Evolutionary conservation across 192 early-diverging fungal genomes (phyloP), one percentile per base, ranked within the genome.

Genomic region (Coemansia sp.): DNA sequence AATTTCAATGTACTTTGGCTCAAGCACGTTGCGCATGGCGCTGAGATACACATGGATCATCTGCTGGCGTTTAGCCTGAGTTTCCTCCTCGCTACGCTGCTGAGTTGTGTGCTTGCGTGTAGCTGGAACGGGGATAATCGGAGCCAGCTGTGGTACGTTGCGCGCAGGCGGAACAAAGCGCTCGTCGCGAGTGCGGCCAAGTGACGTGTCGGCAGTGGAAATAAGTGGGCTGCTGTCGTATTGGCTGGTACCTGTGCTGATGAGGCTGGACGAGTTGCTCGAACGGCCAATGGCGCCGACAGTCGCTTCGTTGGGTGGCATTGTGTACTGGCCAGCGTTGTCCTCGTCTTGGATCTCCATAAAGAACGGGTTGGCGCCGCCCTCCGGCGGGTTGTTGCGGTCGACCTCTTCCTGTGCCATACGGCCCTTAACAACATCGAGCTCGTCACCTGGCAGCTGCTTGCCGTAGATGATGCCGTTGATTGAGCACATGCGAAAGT

Each of bases 401-500:
- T 80, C 77, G 43, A 79, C 78, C 64, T 66, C 82, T 61, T 82
- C 84, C 81, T 81, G 81, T 56, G 68, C 78, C 43, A 61, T 71
- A 22, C 78, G 68, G 13, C 74, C 69, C 51, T 77, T 77, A 35
- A 77, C 69, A 18, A 88, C 79, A 82, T 89, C 88, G 1, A 87
- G 82, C 74, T 88, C 87, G 24, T 85, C 85, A n/a, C 84, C 77
- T 37, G 87, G 85, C 16, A 84, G 85, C 66, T 89, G 88, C 59
- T 82, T 82, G 54, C 96, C 96, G 71, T 98, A 98, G 8, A 89
- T 78, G 23, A 85, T 84, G 13, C 95, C 96, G 62, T 85, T 86
- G 69, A 98, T 92, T 0, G 89, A 86, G 76, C 92, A 94, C 82
- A 93, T 93, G 54, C 93, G 93, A 62, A 98, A 98, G 73, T 95